These are phyloP conservation scores for Clausena lansium DNA, from an alignment of 345 rosid genomes.

Conservation along the genomic window DNA sequence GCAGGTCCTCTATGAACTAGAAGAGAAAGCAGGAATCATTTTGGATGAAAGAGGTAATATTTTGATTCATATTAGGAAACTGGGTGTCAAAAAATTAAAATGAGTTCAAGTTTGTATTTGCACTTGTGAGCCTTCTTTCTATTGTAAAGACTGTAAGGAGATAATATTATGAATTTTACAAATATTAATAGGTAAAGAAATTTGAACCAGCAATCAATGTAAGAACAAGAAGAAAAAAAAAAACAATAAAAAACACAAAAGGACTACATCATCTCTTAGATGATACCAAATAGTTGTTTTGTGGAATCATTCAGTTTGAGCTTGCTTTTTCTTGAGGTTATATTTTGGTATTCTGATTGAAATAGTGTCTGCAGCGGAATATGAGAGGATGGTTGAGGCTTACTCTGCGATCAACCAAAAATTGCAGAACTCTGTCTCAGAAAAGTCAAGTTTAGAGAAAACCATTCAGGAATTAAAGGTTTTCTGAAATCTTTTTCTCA, in stretches of 20 bases:
- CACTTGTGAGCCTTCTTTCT: not conserved
- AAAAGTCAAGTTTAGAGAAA: slow-evolving; percentile 71
- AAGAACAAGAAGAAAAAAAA: not conserved
- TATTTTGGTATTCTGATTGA: not conserved
- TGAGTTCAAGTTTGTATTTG: not conserved
- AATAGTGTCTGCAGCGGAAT: slow-evolving; percentile 60
- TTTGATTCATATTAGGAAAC: not conserved
- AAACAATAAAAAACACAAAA: not conserved
- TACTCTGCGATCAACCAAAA: slow-evolving; percentile 69
- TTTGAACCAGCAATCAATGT: not conserved
- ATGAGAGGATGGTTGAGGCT: slow-evolving; percentile 85
- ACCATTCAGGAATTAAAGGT: slow-evolving; percentile 76
- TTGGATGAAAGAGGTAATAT: slow-evolving; percentile 87
- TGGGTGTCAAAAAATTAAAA: not conserved
- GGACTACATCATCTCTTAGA: not conserved
- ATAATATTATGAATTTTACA: not conserved
- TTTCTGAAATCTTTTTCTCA: slow-evolving; percentile 3
- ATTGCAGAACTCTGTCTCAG: slow-evolving; percentile 68
- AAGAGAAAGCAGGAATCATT: slow-evolving; percentile 85
- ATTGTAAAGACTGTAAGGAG: not conserved
- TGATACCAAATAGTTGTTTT: not conserved
- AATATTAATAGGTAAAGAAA: not conserved
- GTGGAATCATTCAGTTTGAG: not conserved
- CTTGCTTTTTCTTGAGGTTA: not conserved
- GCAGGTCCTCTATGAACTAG: slow-evolving; percentile 83